Percentiles rank a stretch among this genome's conserved stretches.
Conservation (phyloP, 192 early-diverging fungal species). For the Backusella sp. region DNA sequence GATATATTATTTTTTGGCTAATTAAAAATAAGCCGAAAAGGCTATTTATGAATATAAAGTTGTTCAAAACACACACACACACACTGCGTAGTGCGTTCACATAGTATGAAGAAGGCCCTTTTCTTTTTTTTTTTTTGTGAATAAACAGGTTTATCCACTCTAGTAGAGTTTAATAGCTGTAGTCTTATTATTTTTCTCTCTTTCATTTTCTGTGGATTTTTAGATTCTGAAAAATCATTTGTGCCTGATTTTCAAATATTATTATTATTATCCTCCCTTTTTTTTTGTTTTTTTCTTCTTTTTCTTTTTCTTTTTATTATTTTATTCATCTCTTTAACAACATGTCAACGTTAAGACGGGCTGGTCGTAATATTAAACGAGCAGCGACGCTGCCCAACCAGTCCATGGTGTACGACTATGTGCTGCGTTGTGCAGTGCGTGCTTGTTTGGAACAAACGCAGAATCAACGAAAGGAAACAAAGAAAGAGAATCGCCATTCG, state of each 20-base stretch:
- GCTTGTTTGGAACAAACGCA: constrained; percentile 28
- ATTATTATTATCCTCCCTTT: not conserved
- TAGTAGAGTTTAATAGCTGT: no score
- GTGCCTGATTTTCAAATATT: not conserved
- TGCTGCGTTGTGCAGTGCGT: constrained; percentile 38
- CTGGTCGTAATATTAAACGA: constrained; percentile 14
- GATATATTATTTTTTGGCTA: not conserved
- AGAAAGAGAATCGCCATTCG: constrained; percentile 14
- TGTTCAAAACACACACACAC: no score
- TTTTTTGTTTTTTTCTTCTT: not conserved
- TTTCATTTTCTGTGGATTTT: not conserved
- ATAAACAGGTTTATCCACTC: no score
- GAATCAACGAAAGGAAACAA: constrained; percentile 2
- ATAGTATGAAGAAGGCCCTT: no score
- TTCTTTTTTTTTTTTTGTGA: no score
- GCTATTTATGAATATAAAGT: not conserved
- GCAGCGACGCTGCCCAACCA: constrained; percentile 6
- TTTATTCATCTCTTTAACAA: not conserved
- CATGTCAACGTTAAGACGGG: constrained; percentile 21
- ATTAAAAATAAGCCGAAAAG: not conserved
- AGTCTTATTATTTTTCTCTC: no score
- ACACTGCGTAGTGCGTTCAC: no score
- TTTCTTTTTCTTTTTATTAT: not conserved
- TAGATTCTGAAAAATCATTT: not conserved
- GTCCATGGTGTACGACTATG: constrained; percentile 34